phyloP scores from a whole-genome alignment of 2,329 filamentous ascomycete species.

The Venturia effusa region DNA sequence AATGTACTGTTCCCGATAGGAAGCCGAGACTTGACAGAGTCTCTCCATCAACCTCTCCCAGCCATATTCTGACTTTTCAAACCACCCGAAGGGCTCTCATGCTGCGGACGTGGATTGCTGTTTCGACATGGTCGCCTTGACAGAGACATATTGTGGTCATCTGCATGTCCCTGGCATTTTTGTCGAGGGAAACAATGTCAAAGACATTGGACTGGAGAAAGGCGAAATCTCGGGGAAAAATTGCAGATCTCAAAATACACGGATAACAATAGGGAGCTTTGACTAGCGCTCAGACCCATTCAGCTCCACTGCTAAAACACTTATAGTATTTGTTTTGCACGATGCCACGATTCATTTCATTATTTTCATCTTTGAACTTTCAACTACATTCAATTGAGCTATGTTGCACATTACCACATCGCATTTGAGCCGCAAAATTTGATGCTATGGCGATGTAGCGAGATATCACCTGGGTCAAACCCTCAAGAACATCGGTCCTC shows the following conservation, averaged over 20 bases:
- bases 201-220: not conserved
- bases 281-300: not conserved
- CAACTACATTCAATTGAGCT: not conserved
- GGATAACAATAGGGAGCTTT: not conserved
- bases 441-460: not conserved
- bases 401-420: no score
- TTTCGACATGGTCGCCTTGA: not conserved
- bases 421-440: not conserved
- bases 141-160: not conserved
- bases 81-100: constrained; percentile 9
- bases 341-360: not conserved
- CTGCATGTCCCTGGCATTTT: not conserved
- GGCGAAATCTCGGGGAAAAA: not conserved
- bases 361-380: not conserved
- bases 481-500: not conserved
- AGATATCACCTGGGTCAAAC: not conserved
- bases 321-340: not conserved
- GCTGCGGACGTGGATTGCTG: constrained; percentile 6
- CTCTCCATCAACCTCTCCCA: not conserved
- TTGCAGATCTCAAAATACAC: not conserved
- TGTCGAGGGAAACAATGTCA: not conserved
- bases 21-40: not conserved
- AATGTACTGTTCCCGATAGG: not conserved
- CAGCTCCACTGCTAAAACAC: not conserved
- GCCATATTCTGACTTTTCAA: constrained; percentile 5